Conservation (phyloP, 1,284 basidiomycete genomes). For the Ceratobasidium sp. region DNA sequence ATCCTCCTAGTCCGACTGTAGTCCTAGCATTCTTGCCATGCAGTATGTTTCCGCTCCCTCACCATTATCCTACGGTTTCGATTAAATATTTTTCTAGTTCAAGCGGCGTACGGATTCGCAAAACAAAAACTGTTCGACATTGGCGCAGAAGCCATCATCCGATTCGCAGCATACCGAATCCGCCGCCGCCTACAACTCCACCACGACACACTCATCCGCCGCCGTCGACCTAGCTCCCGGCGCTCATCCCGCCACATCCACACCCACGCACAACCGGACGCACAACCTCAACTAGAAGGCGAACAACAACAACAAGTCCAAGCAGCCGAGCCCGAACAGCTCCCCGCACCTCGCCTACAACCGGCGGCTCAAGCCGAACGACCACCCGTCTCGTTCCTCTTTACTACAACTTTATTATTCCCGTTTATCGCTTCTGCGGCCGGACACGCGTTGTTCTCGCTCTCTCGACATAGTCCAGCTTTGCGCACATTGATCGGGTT, state of each 20-base stretch:
- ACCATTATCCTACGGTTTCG: background rate
- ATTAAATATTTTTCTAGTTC: slow-evolving; percentile 7
- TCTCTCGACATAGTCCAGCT: slow-evolving; percentile 18
- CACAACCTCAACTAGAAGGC: background rate
- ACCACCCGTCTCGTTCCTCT: slow-evolving; percentile 40
- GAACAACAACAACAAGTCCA: background rate
- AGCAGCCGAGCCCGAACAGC: background rate
- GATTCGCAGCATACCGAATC: slow-evolving; percentile 37
- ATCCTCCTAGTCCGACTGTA: slow-evolving; percentile 38
- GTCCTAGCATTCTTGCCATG: slow-evolving; percentile 36
- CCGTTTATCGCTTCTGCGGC: slow-evolving; percentile 36
- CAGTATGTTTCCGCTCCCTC: background rate
- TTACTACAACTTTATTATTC: slow-evolving; percentile 32
- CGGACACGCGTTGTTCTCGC: background rate
- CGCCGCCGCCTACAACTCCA: slow-evolving; percentile 29
- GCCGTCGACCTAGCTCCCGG: slow-evolving; percentile 12
- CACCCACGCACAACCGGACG: slow-evolving; percentile 3
- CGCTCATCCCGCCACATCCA: slow-evolving; percentile 15
- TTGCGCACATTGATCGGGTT: slow-evolving; percentile 24
- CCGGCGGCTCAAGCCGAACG: slow-evolving; percentile 19
- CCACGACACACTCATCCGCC: slow-evolving; percentile 16
- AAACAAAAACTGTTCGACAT: slow-evolving; percentile 45
- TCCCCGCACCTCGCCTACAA: background rate
- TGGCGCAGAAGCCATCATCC: slow-evolving; percentile 44
- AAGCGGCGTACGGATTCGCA: slow-evolving; percentile 37